phyloP scores from a whole-genome alignment of 306 rosid species.

The Potentilla sterilis region DNA sequence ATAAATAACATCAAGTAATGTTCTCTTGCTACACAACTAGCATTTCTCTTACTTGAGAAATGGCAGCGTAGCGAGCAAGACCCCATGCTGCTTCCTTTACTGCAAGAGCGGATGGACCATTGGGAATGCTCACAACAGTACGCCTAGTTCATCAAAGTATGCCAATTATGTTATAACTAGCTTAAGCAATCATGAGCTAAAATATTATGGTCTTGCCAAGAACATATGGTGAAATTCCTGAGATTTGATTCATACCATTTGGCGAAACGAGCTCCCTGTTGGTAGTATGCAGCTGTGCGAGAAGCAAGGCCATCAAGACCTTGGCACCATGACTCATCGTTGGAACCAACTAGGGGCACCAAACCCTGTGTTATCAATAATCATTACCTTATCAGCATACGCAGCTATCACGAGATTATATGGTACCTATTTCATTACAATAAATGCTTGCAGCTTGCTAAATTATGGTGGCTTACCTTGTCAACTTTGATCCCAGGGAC shows the following conservation, averaged over 20 bases:
- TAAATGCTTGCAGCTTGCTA: not conserved
- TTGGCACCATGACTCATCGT: slow-evolving; percentile 93
- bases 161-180: slow-evolving; percentile 1
- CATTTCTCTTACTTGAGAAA: slow-evolving; percentile 63
- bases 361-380: slow-evolving; percentile 52
- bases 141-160: slow-evolving; percentile 49
- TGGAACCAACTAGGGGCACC: slow-evolving; percentile 78
- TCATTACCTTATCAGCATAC: not conserved
- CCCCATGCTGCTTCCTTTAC: slow-evolving; percentile 93
- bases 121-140: slow-evolving; percentile 92
- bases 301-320: slow-evolving; percentile 94
- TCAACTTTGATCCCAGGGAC: slow-evolving; percentile 91
- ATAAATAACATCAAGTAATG: not conserved
- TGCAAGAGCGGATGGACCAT: slow-evolving; percentile 94
- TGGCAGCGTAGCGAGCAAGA: slow-evolving; percentile 95
- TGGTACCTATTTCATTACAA: too few species aligned
- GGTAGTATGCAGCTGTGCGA: slow-evolving; percentile 87
- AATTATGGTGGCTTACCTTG: slow-evolving; percentile 45
- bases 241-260: slow-evolving; percentile 53
- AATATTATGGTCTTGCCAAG: not conserved
- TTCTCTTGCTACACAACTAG: not conserved
- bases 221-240: not conserved
- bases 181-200: not conserved
- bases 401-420: not conserved
- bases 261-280: slow-evolving; percentile 96